Base-by-base conservation (phyloP, 306 rosid genomes). In the Betula pendula region DNA sequence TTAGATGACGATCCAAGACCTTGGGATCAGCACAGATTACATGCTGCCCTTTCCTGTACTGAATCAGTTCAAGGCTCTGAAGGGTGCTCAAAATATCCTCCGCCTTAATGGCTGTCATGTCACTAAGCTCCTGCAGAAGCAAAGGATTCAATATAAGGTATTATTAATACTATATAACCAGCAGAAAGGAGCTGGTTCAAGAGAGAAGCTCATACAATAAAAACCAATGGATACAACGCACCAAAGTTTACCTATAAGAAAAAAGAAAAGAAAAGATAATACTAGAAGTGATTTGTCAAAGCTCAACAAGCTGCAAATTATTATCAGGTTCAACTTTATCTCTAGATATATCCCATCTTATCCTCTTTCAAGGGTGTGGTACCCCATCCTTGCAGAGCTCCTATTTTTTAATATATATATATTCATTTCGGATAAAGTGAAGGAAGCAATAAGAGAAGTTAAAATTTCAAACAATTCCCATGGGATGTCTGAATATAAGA, bases 31-130 rank as follows among this genome's bases (percentile, higher is more conserved):
- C 99, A 31, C 97, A 96, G 66, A 96, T 96, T 65, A 96, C 99
- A 86, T 96, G 98, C 81, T 93, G 98, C 43, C 99, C 98, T 76
- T 96, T 96, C 85, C 99, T 85, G 90, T 96, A 96, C 73, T 96
- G 99, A 72, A 96, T 93, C 85, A 96, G 84, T 73, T 96, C 99
- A 19, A 96, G 87, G 77, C 85, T 85, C 84, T 96, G 98, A 44
- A 93, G 94, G 77, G 99, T 96, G 66, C 81, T 75, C 84, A 96
- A 82, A 74, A 96, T 96, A 83, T 96, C 99, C 74, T 96, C 99
- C 0, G 99, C 96, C 83, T 90, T 96, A 71, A 96, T 96, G 62
- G 97, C 99, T 62, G 99, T 96, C 99, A 96, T 93, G 90, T 96
- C 99, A 80, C 99, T 96, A 31, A 96, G 96, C 83, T 96, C 99